Base-by-base conservation (phyloP, 108 stramenopile species). In the Cyclostephanos tholiformis region DNA sequence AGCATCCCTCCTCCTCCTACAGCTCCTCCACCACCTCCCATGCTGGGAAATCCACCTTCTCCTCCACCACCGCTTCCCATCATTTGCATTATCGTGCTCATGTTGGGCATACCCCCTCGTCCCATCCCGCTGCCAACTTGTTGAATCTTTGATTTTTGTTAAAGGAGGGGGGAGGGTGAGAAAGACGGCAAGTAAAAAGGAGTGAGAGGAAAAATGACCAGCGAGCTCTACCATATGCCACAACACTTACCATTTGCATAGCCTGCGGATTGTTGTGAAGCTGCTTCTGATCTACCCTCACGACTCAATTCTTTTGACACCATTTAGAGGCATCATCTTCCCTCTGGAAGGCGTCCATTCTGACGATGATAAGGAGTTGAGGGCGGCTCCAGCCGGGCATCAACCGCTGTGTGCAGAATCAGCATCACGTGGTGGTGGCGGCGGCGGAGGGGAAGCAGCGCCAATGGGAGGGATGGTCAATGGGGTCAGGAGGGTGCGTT, bases 191-290 rank as follows among this genome's bases (percentile, higher is more conserved):
- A 38, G 1, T 41, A 35, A 4, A 8, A n/a, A 16, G 10, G 16
- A 63, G 38, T 9, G 50, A 13, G 17, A 46, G 51, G 75, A 65
- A 84, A 64, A 41, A 82, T 74, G 44, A 78, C 82, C 57, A 16
- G 32, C n/a, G 22, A 9, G 61, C 60, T 27, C 26, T 20, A 43
- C 25, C 25, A 43, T 17, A 30, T 36, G n/a, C n/a, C n/a, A n/a
- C n/a, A n/a, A n/a, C n/a, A 75, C 96, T 93, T 90, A 97, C 92
- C 80, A 90, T 90, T 75, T 88, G 77, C 59, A 95, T 56, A 86
- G 94, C 83, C 30, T 76, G 77, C 17, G 96, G 96, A 68, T 94
- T 91, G 80, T 90, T 89, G 60, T 92, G 88, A 55, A 97, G 69
- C 51, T 94, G 90, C 74, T 89, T 90, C 74, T n/a, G n/a, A n/a